Percentiles rank a stretch among this genome's conserved stretches.
These are phyloP conservation scores for Penicillium sp. DNA, from an alignment of 2,329 filamentous ascomycete species.

Conservation along the genomic window DNA sequence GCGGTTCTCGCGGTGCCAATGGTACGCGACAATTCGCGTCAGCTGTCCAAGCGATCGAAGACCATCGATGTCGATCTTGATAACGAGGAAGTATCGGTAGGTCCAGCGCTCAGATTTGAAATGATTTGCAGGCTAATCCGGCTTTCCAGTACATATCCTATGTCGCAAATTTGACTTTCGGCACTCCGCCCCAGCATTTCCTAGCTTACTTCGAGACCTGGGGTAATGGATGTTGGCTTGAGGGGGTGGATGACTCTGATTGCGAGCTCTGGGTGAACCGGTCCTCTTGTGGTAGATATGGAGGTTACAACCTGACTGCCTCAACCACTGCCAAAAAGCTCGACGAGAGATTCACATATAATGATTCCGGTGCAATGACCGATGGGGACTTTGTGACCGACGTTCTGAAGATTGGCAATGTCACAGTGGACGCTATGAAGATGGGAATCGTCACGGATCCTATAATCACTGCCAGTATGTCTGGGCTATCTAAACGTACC, in stretches of 20 bases:
- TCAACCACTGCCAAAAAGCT: conserved; percentile 3
- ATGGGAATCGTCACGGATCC: background rate
- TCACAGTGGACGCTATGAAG: conserved; percentile 5
- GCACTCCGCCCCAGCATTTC: conserved; percentile 1
- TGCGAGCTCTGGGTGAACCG: background rate
- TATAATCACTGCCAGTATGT: background rate
- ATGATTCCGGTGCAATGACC: background rate
- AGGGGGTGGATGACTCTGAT: background rate
- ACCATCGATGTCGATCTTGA: background rate
- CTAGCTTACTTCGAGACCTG: background rate
- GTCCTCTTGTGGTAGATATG: background rate
- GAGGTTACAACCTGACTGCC: conserved; percentile 2
- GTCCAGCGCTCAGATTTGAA: background rate
- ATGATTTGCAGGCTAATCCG: background rate
- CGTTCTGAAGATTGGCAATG: background rate
- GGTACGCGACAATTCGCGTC: background rate
- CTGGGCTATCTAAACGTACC: too few species aligned
- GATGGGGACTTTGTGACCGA: conserved; percentile 5
- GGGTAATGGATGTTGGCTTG: conserved; percentile 3
- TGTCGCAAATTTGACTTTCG: conserved; percentile 3
- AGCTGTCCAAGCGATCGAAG: background rate
- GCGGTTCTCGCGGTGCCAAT: conserved; percentile 7
- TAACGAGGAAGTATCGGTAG: background rate
- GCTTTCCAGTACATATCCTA: background rate
- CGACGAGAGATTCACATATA: background rate